Evolutionary conservation across 306 rosid genomes (phyloP).

Genomic region (Cucurbita moschata): DNA sequence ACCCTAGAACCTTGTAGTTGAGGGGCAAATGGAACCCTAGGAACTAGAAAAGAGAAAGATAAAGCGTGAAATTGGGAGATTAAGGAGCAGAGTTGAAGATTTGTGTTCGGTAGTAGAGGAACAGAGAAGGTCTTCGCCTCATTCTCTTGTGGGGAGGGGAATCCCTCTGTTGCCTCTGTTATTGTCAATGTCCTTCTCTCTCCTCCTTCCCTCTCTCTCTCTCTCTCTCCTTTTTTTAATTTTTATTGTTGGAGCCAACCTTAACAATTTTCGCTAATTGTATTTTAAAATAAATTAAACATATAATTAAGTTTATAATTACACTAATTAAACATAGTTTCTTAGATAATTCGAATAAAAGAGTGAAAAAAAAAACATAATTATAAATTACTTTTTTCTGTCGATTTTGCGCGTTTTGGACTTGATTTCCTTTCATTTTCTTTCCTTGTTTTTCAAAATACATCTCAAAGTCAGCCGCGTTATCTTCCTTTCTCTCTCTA

Average conservation of each 20-base stretch:
- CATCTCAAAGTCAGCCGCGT: background rate
- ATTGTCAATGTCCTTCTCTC: slow-evolving; percentile 11
- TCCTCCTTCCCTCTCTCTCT: background rate
- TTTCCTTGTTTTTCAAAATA: background rate
- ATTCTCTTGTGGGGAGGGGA: slow-evolving; percentile 42
- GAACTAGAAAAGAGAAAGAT: slow-evolving; percentile 10
- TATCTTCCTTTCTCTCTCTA: background rate
- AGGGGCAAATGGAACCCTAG: slow-evolving; percentile 3
- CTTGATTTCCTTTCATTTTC: background rate
- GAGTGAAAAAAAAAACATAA: background rate
- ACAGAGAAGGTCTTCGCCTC: slow-evolving; percentile 31
- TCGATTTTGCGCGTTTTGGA: slow-evolving; percentile 1
- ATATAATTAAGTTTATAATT: too few species aligned
- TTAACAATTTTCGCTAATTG: too few species aligned
- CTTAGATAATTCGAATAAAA: too few species aligned
- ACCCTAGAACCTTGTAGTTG: slow-evolving; percentile 10
- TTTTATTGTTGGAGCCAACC: too few species aligned
- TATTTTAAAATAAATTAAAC: too few species aligned
- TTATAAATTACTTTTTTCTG: background rate
- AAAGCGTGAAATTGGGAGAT: slow-evolving; percentile 16
- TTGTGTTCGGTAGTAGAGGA: slow-evolving; percentile 70
- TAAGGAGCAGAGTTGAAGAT: slow-evolving; percentile 9
- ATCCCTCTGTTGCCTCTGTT: slow-evolving; percentile 19
- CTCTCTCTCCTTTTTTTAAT: background rate
- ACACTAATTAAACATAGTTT: too few species aligned